Base-by-base conservation (phyloP, 2,329 filamentous ascomycete species). In the Talaromyces sp. region DNA sequence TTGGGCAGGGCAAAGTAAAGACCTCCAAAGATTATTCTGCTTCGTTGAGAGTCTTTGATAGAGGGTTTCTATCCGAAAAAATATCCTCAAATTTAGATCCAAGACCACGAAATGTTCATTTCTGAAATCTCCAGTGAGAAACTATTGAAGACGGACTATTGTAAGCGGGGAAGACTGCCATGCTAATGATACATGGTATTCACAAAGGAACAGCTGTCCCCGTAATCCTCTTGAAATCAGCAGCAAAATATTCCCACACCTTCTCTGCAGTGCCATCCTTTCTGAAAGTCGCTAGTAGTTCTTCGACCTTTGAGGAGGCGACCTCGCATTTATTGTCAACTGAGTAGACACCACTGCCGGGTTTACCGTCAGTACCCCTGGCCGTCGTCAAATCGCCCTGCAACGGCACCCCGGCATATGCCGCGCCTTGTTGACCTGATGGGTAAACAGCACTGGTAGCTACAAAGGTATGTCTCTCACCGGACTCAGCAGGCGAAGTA, bases 221-320 rank as follows among this genome's bases (percentile, higher is more conserved):
- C 16, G 62, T 63, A 31, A 63, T 63, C 16, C 52, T 54, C 19
- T 47, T 48, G 4, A 63, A 58, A 27, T 63, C 62, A 22, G 39
- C 62, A n/a, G 37, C 43, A 50, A 58, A 33, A 9, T 63, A 27
- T 7, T 35, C 7, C 62, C 62, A 63, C 7, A 58, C 39, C 39
- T 39, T 63, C 10, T 63, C 22, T 2, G 54, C 62, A 10, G 39
- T 47, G 10, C 62, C 62, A n/a, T 63, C 50, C 10, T 58, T 63
- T 19, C 62, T 63, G 4, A 63, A 37, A 13, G 19, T 48, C 3
- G 16, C 50, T 31, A 63, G n/a, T 3, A 63, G 14, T 27, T 58
- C 22, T 3, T 57, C 62, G 7, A 48, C 54, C 39, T 58, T 63
- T 7, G 31, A n/a, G 16, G 50, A 39, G 5, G 62, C 62, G 39